A percentile compares a stretch with the other conserved stretches of the same genome.
These are phyloP conservation scores for Emergomyces orientalis DNA, from an alignment of 2,329 filamentous ascomycete genomes.

Conservation along the genomic window DNA sequence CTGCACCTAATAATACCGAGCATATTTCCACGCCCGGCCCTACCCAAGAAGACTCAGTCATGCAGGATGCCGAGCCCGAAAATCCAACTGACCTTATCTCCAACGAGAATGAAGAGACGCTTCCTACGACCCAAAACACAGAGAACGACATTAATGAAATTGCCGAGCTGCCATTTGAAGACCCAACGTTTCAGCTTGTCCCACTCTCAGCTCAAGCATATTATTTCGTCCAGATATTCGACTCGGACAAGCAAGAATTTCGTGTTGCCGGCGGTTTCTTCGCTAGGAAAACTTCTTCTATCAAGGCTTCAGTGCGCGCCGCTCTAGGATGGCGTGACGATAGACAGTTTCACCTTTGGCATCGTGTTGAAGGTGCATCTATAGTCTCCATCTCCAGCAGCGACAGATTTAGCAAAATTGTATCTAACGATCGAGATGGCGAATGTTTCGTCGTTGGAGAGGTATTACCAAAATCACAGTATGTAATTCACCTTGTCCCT, in stretches of 20 bases:
- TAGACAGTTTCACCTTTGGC: slow-evolving; percentile 37
- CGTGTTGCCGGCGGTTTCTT: slow-evolving; percentile 35
- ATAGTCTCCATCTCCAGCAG: slow-evolving; percentile 28
- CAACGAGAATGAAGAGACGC: background rate
- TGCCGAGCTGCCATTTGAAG: background rate
- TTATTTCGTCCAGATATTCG: slow-evolving; percentile 45
- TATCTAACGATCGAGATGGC: slow-evolving; percentile 25
- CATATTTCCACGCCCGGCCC: background rate
- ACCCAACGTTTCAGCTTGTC: background rate
- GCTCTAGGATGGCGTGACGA: slow-evolving; percentile 30
- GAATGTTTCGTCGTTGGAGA: slow-evolving; percentile 36
- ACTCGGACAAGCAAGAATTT: slow-evolving; percentile 40
- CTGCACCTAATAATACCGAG: background rate
- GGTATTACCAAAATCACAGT: slow-evolving; percentile 30
- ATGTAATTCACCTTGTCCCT: slow-evolving; percentile 17
- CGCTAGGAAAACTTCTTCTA: slow-evolving; percentile 30
- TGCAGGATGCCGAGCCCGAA: slow-evolving; percentile 14
- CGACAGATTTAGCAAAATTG: slow-evolving; percentile 28
- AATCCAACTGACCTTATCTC: slow-evolving; percentile 8
- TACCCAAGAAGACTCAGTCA: slow-evolving; percentile 9
- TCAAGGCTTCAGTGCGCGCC: slow-evolving; percentile 34
- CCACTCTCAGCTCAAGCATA: slow-evolving; percentile 28
- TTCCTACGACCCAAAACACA: background rate
- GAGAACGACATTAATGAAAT: background rate
- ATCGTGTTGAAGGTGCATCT: slow-evolving; percentile 30